These are phyloP conservation scores for Carex littledalei DNA, from an alignment of 176 grass and related monocot species.

Conservation along the genomic window DNA sequence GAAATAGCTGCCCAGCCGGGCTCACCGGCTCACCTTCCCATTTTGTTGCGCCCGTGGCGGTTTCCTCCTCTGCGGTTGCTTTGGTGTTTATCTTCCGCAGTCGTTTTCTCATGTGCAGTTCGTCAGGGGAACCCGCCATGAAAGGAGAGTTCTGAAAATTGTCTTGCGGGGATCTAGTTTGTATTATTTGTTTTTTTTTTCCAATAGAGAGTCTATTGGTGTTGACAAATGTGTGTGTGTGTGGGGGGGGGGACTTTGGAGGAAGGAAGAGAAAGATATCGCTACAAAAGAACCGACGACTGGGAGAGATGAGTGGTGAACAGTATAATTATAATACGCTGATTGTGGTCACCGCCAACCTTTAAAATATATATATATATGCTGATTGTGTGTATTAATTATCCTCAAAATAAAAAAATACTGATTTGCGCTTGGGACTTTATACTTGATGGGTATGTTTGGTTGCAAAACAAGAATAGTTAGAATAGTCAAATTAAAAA, in stretches of 20 bases:
- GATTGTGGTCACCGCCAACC: background rate
- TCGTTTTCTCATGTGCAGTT: background rate
- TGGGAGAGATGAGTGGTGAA: background rate
- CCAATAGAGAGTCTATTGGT: background rate
- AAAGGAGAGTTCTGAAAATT: background rate
- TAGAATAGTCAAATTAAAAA: too few species aligned
- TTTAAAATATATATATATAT: too few species aligned
- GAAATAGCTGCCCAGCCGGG: conserved; percentile 75
- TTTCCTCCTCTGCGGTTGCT: background rate
- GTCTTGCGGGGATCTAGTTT: background rate
- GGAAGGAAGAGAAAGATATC: background rate
- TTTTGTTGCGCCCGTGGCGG: background rate
- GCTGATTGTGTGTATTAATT: too few species aligned
- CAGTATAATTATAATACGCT: background rate
- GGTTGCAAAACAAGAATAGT: too few species aligned
- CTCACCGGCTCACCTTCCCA: conserved; percentile 50
- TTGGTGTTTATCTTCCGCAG: background rate
- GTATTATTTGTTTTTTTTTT: background rate
- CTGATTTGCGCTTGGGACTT: too few species aligned
- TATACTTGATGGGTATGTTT: too few species aligned
- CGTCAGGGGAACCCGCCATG: background rate
- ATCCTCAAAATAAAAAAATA: too few species aligned
- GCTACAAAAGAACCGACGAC: background rate
- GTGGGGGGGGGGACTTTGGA: background rate
- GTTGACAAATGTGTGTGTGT: background rate